Evolutionary conservation across 2,329 filamentous ascomycete genomes (phyloP).

Genomic region (Fusarium sulawesiense): DNA sequence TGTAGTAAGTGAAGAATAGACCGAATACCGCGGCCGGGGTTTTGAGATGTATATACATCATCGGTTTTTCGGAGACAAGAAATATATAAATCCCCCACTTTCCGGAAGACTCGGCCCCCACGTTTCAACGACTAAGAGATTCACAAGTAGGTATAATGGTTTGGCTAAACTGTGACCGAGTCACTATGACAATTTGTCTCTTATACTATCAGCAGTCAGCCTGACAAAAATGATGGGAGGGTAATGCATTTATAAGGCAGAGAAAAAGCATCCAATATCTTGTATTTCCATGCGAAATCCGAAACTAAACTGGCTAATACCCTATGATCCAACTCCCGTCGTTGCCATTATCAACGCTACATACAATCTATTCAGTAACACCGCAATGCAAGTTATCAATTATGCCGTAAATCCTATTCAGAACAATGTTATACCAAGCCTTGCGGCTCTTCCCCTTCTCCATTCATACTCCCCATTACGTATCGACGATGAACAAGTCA

Average conservation of each 20-base stretch:
- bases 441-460: constrained; percentile 24
- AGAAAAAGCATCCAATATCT: neutral
- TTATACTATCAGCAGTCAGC: neutral
- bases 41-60: constrained; percentile 31
- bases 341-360: constrained; percentile 29
- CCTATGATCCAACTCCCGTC: constrained; percentile 28
- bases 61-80: constrained; percentile 13
- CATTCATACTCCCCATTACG: neutral
- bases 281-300: neutral
- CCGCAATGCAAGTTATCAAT: constrained; percentile 40
- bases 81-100: constrained; percentile 38
- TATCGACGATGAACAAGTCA: neutral
- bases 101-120: constrained; percentile 35
- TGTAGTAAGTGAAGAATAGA: constrained; percentile 2
- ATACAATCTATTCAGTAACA: constrained; percentile 42
- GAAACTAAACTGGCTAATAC: constrained; percentile 19
- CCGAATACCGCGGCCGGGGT: constrained; percentile 28
- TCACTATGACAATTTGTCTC: neutral
- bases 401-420: constrained; percentile 29
- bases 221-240: neutral
- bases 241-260: neutral
- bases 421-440: constrained; percentile 15
- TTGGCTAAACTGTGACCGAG: neutral
- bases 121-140: constrained; percentile 20
- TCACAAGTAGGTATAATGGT: neutral